Base-by-base conservation (phyloP, 1,284 basidiomycete genomes). In the Melampsora larici-populina region DNA sequence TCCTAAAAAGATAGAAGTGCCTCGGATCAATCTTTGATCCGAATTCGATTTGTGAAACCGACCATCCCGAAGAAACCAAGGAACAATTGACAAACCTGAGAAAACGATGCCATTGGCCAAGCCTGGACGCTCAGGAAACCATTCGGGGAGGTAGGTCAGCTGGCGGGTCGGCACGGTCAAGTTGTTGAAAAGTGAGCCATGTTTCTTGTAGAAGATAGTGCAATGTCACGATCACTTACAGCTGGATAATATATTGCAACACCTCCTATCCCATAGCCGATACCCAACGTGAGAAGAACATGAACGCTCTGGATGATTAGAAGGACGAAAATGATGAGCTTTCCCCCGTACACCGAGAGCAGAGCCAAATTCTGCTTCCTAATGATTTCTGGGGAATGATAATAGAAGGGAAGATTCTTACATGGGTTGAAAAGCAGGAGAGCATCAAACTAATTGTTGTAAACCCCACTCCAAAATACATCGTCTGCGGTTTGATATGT, bases 21-120 rank as follows among this genome's bases (percentile, higher is more conserved):
- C 29, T 65, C 31, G 49, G 29, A 46, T 21, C 18, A 55, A 24
- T 18, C 18, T 58, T 13, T 13, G 55, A 8, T n/a, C 21, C 13
- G 55, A 13, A 24, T 24, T 58, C 18, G 26, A 43, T 43, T 43
- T n/a, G 21, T 13, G 29, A 24, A 6, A 58, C 29, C 6, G 13
- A 15, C 15, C 4, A 24, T 29, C n/a, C 24, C 15, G 29, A 58
- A 24, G 55, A 58, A 29, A 21, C 6, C 24, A 6, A 55, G 17
- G 17, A 58, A 58, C 1, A n/a, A 0, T n/a, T 33, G 1, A 65
- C 29, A 24, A 29, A 76, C 65, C 73, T 70, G 76, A 78, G 70
- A 78, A 78, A 15, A 78, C 64, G 15, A 78, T 55, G 18, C 68
- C 76, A 48, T 78, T 78, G 29, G 76, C 76, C n/a, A 78, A 36